Conservation (phyloP, 176 grass and related monocot species). For the Tillandsia leiboldiana region DNA sequence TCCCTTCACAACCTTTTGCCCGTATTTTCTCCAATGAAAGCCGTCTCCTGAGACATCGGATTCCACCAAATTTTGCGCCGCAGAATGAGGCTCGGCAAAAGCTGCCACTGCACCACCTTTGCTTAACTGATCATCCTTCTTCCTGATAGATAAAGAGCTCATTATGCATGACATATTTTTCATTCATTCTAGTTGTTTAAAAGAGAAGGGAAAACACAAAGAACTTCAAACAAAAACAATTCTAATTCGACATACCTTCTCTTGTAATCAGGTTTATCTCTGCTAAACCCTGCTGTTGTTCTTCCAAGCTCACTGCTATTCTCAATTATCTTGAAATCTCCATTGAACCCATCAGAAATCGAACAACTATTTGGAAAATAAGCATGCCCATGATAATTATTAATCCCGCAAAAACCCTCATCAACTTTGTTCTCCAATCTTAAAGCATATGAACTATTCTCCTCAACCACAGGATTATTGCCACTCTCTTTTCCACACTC, state of each 20-base stretch:
- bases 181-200: background rate
- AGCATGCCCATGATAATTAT: background rate
- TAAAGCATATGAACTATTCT: background rate
- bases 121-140: constrained; percentile 26
- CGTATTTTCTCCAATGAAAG: constrained; percentile 61
- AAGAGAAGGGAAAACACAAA: background rate
- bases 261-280: constrained; percentile 21
- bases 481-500: constrained; percentile 1
- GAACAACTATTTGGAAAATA: background rate
- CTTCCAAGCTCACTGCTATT: constrained; percentile 6
- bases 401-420: background rate
- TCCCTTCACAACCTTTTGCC: constrained; percentile 53
- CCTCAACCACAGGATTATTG: background rate
- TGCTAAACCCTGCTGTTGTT: background rate
- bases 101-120: constrained; percentile 1
- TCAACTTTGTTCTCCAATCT: background rate
- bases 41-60: constrained; percentile 22
- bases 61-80: constrained; percentile 16
- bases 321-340: background rate
- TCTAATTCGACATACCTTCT: constrained; percentile 23
- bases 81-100: constrained; percentile 4
- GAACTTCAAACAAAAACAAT: background rate
- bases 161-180: background rate
- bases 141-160: constrained; percentile 24
- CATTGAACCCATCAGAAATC: background rate